Percentiles rank a stretch among this genome's conserved stretches.
Evolutionary conservation across 306 rosid species (phyloP).

Genomic region (Arachis stenosperma): DNA sequence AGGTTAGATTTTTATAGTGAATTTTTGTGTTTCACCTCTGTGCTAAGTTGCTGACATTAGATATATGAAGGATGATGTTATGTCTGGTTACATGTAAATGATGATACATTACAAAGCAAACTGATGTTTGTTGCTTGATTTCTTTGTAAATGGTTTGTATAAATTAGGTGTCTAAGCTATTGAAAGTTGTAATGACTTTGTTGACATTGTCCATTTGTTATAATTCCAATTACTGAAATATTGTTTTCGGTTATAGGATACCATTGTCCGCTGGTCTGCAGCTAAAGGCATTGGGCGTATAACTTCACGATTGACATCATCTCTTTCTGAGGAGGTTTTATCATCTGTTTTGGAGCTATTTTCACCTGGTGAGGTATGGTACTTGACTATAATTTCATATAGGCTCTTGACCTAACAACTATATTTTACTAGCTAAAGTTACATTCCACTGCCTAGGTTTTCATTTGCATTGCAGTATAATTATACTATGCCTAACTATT

Average conservation of each 20-base stretch:
- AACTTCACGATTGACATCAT: constrained; percentile 77
- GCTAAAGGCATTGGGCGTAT: constrained; percentile 95
- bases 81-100: constrained; percentile 25
- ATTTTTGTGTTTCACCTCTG: constrained; percentile 39
- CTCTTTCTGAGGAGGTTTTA: constrained; percentile 87
- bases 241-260: constrained; percentile 66
- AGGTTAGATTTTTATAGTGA: constrained; percentile 51
- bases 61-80: constrained; percentile 19
- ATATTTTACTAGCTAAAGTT: constrained; percentile 20
- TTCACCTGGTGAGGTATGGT: constrained; percentile 87
- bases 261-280: constrained; percentile 99
- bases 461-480: constrained; percentile 11
- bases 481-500: constrained; percentile 26
- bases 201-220: not conserved
- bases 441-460: constrained; percentile 18
- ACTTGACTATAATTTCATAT: constrained; percentile 34
- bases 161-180: constrained; percentile 20
- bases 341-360: constrained; percentile 88
- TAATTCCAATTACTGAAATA: not conserved
- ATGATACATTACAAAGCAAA: constrained; percentile 33
- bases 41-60: constrained; percentile 25
- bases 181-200: constrained; percentile 15
- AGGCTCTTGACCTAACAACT: constrained; percentile 20
- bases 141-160: constrained; percentile 35
- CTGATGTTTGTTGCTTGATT: not conserved